Conservation (phyloP, 768 basidiomycete species). For the Leccinum truebloodii region DNA sequence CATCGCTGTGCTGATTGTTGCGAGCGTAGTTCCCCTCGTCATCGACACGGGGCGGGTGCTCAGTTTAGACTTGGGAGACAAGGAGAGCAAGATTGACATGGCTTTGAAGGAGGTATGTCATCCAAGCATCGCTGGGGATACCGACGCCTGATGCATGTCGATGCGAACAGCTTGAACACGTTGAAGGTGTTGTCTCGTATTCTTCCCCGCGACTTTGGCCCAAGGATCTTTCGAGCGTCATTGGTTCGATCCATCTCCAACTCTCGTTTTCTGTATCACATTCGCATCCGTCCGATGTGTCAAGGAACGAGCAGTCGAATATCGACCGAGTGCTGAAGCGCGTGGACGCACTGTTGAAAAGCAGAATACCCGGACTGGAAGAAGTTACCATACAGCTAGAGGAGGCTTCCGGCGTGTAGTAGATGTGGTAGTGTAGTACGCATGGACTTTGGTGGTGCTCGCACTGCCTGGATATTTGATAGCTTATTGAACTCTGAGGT, state of each 20-base stretch:
- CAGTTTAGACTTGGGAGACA: constrained; percentile 78
- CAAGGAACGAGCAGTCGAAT: constrained; percentile 16
- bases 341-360: constrained; percentile 71
- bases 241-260: constrained; percentile 92
- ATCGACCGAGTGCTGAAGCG: constrained; percentile 70
- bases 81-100: constrained; percentile 51
- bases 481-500: constrained; percentile 11
- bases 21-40: constrained; percentile 93
- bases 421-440: constrained; percentile 4
- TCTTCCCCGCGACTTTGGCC: constrained; percentile 91
- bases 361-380: constrained; percentile 76
- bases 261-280: constrained; percentile 61
- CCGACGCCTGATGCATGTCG: constrained; percentile 3
- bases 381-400: constrained; percentile 93
- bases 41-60: constrained; percentile 90
- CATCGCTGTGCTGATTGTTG: constrained; percentile 93
- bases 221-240: constrained; percentile 79
- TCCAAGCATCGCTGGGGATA: background rate
- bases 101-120: constrained; percentile 64
- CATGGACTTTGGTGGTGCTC: constrained; percentile 12
- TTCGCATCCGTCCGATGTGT: constrained; percentile 54
- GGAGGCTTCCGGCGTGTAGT: constrained; percentile 14
- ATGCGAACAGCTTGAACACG: constrained; percentile 54
- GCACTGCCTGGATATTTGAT: constrained; percentile 16
- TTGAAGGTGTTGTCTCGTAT: constrained; percentile 84